These are phyloP conservation scores for Vigna radiata DNA, from an alignment of 306 rosid species.

Conservation along the genomic window DNA sequence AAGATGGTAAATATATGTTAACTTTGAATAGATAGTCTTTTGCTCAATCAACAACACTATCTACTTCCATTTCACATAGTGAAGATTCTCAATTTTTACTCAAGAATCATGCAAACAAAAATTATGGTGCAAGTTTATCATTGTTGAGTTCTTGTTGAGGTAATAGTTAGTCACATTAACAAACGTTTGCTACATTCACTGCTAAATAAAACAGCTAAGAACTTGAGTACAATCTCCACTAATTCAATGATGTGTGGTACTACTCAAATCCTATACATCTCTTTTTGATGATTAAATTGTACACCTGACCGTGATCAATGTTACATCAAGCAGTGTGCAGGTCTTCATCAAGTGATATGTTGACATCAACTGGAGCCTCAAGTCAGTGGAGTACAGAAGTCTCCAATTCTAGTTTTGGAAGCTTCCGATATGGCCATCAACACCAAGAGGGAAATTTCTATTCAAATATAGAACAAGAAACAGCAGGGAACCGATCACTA, in stretches of 20 bases:
- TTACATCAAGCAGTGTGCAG: constrained; percentile 44
- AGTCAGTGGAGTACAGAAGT: constrained; percentile 27
- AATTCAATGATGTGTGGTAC: neutral
- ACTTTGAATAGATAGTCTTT: neutral
- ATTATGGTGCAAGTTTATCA: neutral
- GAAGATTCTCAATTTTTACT: neutral
- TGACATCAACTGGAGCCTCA: constrained; percentile 30
- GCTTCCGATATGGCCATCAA: neutral
- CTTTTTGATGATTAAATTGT: constrained; percentile 23
- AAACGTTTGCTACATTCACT: neutral
- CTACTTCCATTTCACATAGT: neutral
- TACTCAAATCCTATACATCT: constrained; percentile 15
- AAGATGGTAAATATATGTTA: neutral
- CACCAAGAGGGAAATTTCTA: constrained; percentile 32
- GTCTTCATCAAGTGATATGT: constrained; percentile 50
- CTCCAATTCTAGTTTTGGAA: constrained; percentile 22
- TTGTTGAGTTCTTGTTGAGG: neutral
- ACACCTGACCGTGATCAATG: constrained; percentile 29
- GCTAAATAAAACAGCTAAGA: neutral
- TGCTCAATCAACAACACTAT: neutral
- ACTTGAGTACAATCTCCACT: neutral
- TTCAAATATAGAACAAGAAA: constrained; percentile 43
- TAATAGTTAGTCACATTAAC: neutral
- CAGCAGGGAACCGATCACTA: constrained; percentile 39
- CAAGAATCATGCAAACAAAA: constrained; percentile 2